These are phyloP conservation scores for Sutorius eximius DNA, from an alignment of 1,284 basidiomycete genomes.

Conservation along the genomic window DNA sequence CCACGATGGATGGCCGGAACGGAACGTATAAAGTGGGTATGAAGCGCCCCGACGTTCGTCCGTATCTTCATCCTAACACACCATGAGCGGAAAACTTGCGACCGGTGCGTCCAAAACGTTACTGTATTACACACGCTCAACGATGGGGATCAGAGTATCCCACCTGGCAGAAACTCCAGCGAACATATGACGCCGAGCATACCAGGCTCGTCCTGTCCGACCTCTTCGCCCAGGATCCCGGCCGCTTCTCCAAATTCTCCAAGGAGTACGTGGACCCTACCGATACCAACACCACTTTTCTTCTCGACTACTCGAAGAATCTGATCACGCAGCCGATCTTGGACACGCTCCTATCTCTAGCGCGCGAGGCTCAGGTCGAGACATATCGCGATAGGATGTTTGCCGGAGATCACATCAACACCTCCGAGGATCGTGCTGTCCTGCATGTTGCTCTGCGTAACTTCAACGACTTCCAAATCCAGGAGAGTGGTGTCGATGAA, in stretches of 20 bases:
- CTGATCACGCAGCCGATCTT: slow-evolving; percentile 88
- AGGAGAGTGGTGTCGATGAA: slow-evolving; percentile 81
- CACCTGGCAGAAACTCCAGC: slow-evolving; percentile 90
- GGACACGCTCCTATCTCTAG: slow-evolving; percentile 74
- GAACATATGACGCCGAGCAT: slow-evolving; percentile 77
- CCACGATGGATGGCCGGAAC: slow-evolving; percentile 19
- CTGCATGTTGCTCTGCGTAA: slow-evolving; percentile 94
- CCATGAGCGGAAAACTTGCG: slow-evolving; percentile 55
- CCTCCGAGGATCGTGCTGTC: slow-evolving; percentile 94
- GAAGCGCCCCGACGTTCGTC: slow-evolving; percentile 1
- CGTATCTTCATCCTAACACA: slow-evolving; percentile 9
- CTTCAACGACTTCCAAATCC: slow-evolving; percentile 73
- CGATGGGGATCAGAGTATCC: slow-evolving; percentile 63
- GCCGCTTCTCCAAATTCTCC: slow-evolving; percentile 86
- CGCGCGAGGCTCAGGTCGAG: slow-evolving; percentile 86
- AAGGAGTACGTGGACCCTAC: slow-evolving; percentile 70
- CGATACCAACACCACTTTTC: slow-evolving; percentile 73
- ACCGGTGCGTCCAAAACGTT: slow-evolving; percentile 39
- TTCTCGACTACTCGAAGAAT: slow-evolving; percentile 98
- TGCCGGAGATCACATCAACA: slow-evolving; percentile 95
- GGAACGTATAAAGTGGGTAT: slow-evolving; percentile 12
- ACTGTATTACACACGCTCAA: background rate
- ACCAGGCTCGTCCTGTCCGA: slow-evolving; percentile 83
- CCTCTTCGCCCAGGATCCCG: slow-evolving; percentile 86
- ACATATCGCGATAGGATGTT: slow-evolving; percentile 91